Evolutionary conservation across 2,329 filamentous ascomycete species (phyloP).

Genomic region (Fusarium sp.): DNA sequence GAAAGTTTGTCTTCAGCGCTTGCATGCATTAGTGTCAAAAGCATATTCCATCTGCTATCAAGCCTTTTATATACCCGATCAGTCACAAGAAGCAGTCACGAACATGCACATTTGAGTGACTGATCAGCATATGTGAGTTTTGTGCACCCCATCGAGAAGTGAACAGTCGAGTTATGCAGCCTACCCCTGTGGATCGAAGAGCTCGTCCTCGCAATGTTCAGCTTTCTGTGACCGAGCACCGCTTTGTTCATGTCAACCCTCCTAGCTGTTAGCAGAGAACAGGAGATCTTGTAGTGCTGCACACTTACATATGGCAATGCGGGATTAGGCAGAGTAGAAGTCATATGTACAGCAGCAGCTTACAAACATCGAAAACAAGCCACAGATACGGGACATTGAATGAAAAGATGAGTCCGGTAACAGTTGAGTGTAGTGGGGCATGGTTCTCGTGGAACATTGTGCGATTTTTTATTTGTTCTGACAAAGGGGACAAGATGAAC

Average conservation of each 20-base stretch:
- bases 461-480: slow-evolving; percentile 49
- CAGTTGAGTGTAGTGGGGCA: slow-evolving; percentile 24
- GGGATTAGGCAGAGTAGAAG: background rate
- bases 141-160: background rate
- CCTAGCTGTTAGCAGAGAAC: slow-evolving; percentile 14
- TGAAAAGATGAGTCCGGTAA: slow-evolving; percentile 15
- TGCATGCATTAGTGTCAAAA: background rate
- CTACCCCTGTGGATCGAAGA: slow-evolving; percentile 4
- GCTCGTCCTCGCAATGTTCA: background rate
- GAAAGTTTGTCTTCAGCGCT: slow-evolving; percentile 1
- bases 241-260: background rate
- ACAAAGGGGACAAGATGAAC: slow-evolving; percentile 44
- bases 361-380: slow-evolving; percentile 1
- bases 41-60: background rate
- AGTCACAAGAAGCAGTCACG: background rate
- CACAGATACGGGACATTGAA: background rate
- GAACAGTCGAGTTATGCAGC: slow-evolving; percentile 12
- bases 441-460: slow-evolving; percentile 45
- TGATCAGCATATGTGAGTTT: background rate
- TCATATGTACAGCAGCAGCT: slow-evolving; percentile 2
- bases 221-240: slow-evolving; percentile 11
- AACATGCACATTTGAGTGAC: background rate
- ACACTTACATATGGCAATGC: slow-evolving; percentile 7
- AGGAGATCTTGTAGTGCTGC: background rate
- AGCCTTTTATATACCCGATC: slow-evolving; percentile 26